A percentile compares a stretch with the other conserved stretches of the same genome.
Evolutionary conservation across 768 basidiomycete species (phyloP).

Genomic region (Tricholoma furcatifolium): DNA sequence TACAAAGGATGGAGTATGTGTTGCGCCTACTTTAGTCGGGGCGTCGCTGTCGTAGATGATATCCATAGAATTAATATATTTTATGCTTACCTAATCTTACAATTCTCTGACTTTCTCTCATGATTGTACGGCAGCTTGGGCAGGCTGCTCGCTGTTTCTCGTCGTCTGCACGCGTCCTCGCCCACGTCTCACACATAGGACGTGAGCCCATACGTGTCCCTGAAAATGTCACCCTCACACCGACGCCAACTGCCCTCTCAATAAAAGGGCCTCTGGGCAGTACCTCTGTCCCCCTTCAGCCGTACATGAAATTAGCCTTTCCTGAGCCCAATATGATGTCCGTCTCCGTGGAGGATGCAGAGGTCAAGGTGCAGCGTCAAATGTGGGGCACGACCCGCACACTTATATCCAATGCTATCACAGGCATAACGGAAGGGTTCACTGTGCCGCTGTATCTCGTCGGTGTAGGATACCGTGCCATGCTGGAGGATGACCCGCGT

Average conservation of each 20-base stretch:
- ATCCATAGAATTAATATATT: background rate
- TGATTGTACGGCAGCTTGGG: slow-evolving; percentile 35
- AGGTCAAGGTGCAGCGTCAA: slow-evolving; percentile 73
- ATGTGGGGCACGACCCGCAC: slow-evolving; percentile 97
- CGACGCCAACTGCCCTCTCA: slow-evolving; percentile 35
- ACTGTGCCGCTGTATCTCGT: slow-evolving; percentile 82
- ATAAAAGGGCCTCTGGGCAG: slow-evolving; percentile 48
- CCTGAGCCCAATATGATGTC: slow-evolving; percentile 37
- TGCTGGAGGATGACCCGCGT: slow-evolving; percentile 78
- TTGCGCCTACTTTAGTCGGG: slow-evolving; percentile 79
- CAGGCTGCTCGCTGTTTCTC: slow-evolving; percentile 44
- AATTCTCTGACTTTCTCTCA: slow-evolving; percentile 9
- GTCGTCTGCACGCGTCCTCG: slow-evolving; percentile 46
- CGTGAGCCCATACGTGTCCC: slow-evolving; percentile 55
- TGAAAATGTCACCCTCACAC: slow-evolving; percentile 39
- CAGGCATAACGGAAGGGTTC: slow-evolving; percentile 89
- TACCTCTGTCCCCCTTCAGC: slow-evolving; percentile 44
- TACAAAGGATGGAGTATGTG: slow-evolving; percentile 80
- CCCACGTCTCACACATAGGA: slow-evolving; percentile 65
- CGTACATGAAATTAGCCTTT: slow-evolving; percentile 45
- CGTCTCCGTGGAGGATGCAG: slow-evolving; percentile 63
- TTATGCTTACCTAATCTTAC: slow-evolving; percentile 8
- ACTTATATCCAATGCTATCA: slow-evolving; percentile 85
- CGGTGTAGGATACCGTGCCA: slow-evolving; percentile 92
- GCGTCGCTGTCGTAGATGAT: slow-evolving; percentile 84